These are phyloP conservation scores for Fusarium pseudonygamai DNA, from an alignment of 2,329 filamentous ascomycete species.

Conservation along the genomic window DNA sequence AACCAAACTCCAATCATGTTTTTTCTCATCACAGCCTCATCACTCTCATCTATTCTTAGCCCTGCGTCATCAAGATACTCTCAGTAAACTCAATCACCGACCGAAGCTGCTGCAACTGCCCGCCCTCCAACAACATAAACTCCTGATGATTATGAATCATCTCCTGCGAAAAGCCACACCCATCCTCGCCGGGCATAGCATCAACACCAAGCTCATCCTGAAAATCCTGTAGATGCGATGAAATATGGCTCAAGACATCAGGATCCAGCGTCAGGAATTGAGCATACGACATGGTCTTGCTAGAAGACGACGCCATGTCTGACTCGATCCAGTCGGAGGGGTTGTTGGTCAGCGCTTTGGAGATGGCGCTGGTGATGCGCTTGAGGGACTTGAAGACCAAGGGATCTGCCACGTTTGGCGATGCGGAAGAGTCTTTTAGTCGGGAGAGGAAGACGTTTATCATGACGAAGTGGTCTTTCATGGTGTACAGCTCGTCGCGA, in stretches of 20 bases:
- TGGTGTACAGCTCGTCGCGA: constrained; percentile 26
- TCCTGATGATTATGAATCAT: constrained; percentile 32
- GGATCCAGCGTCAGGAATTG: constrained; percentile 29
- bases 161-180: neutral
- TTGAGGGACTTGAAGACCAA: neutral
- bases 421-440: neutral
- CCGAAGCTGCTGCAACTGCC: constrained; percentile 15
- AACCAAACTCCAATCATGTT: neutral
- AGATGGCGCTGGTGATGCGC: constrained; percentile 16
- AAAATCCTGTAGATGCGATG: constrained; percentile 11
- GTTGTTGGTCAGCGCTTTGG: constrained; percentile 38
- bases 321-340: constrained; percentile 40
- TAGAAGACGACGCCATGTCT: neutral
- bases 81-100: constrained; percentile 23
- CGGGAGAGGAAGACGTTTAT: constrained; percentile 2
- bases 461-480: constrained; percentile 32
- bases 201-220: constrained; percentile 24
- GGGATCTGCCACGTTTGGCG: neutral
- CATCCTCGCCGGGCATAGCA: neutral
- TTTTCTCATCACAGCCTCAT: fast-evolving
- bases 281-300: constrained; percentile 15
- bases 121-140: constrained; percentile 13
- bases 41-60: neutral
- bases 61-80: constrained; percentile 11
- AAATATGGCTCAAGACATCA: constrained; percentile 28